Evolutionary conservation across 192 early-diverging fungal genomes (phyloP).

Genomic region (Linderina pennispora): DNA sequence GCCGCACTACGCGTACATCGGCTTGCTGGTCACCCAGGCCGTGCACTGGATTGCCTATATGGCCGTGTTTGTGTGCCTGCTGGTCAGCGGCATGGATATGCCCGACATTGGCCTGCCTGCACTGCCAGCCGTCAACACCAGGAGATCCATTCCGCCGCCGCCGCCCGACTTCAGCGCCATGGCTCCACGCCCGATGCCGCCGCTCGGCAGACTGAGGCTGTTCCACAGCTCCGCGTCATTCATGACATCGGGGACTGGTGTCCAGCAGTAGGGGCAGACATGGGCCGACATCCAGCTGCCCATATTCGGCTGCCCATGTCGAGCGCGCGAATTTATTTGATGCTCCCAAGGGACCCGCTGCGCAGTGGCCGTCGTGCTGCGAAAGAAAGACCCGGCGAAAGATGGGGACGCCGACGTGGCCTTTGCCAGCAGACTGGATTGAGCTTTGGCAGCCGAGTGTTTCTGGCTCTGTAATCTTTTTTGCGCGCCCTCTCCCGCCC

Average conservation of each 20-base stretch:
- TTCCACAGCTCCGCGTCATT: constrained; percentile 24
- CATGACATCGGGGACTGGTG: too few relatives aligned
- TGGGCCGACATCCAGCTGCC: too few relatives aligned
- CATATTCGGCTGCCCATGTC: too few relatives aligned
- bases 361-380: too few relatives aligned
- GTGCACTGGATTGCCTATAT: constrained; percentile 33
- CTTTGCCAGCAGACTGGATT: too few relatives aligned
- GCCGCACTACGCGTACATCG: constrained; percentile 24
- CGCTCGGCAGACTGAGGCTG: constrained; percentile 25
- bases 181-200: constrained; percentile 6
- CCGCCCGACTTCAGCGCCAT: constrained; percentile 2
- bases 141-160: constrained; percentile 34
- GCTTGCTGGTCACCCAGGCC: constrained; percentile 34
- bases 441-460: too few relatives aligned
- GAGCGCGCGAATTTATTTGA: too few relatives aligned
- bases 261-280: too few relatives aligned
- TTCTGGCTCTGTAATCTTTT: neutral
- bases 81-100: constrained; percentile 7
- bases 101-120: constrained; percentile 26
- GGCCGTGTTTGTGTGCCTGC: constrained; percentile 11
- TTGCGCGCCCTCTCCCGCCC: too few relatives aligned
- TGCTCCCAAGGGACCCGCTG: too few relatives aligned
- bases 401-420: too few relatives aligned
- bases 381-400: too few relatives aligned
- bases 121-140: constrained; percentile 20